Percentiles rank a stretch among this genome's conserved stretches.
phyloP scores from a whole-genome alignment of 2,329 filamentous ascomycete species.

The Zymoseptoria ardabiliae region DNA sequence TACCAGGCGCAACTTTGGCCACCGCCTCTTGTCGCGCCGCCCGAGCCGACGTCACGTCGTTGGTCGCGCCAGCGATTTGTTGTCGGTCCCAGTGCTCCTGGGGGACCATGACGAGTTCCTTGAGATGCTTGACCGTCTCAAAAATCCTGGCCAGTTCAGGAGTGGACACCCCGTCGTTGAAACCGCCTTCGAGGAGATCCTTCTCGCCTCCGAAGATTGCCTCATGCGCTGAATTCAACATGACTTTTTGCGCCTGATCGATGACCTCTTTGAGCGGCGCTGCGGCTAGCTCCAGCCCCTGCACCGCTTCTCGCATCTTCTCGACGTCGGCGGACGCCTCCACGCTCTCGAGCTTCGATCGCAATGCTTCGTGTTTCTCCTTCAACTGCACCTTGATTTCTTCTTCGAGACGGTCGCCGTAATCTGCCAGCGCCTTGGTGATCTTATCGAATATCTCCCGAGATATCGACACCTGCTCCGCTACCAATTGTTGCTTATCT shows the following conservation, averaged over 20 bases:
- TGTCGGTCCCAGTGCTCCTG: conserved; percentile 26
- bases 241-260: conserved; percentile 21
- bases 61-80: conserved; percentile 24
- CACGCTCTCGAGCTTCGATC: conserved; percentile 20
- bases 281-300: conserved; percentile 15
- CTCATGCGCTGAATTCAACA: conserved; percentile 29
- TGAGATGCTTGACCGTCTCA: conserved; percentile 21
- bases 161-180: conserved; percentile 3
- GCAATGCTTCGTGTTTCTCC: conserved; percentile 21
- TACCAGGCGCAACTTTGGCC: not conserved
- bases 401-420: conserved; percentile 23
- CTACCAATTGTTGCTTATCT: conserved; percentile 17
- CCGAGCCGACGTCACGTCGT: conserved; percentile 23
- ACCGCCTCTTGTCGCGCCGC: conserved; percentile 17
- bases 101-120: conserved; percentile 27
- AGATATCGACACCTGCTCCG: conserved; percentile 17
- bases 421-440: conserved; percentile 22
- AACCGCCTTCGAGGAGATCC: conserved; percentile 21
- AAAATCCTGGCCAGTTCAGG: conserved; percentile 20
- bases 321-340: conserved; percentile 14
- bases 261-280: conserved; percentile 21
- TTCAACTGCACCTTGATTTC: conserved; percentile 23
- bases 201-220: conserved; percentile 31
- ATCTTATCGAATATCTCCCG: conserved; percentile 20
- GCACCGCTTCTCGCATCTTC: conserved; percentile 16